Base-by-base conservation (phyloP, 495 filamentous ascomycete species). In the Lasiosphaeria hispida region DNA sequence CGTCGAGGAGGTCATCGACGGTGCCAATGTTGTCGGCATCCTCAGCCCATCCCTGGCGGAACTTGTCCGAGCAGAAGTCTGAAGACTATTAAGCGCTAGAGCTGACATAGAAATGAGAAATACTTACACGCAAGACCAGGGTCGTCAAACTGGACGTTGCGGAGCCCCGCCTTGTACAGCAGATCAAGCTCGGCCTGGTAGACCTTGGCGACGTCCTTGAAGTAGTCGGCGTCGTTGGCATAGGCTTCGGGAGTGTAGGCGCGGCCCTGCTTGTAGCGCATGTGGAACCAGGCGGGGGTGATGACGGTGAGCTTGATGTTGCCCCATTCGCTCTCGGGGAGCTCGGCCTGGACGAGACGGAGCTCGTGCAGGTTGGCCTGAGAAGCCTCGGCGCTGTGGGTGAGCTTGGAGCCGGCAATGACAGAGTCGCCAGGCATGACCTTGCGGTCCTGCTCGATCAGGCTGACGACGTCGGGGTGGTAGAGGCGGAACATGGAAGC, bases 1-100 rank as follows among this genome's bases (percentile, higher is more conserved):
- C 80, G 55, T 89, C 84, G 43, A 92, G 80, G 45, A 89, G 80
- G 48, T 83, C 80, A 30, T 90, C 85, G 43, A 75, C 70, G 0
- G 69, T 67, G 34, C 74, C 74, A 14, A 69, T 69, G 53, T 84
- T 84, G 41, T 87, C 83, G 41, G 82, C 52, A 72, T 85, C 77
- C 72, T 80, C 72, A 63, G 79, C 74, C 81, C 85, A 90, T 11
- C 87, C 87, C 14, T 77, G 70, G 10, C 88, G 79, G 82, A 92
- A 89, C 67, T 87, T 85, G 45, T 88, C 77, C 36, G 85, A 88
- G 73, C 87, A 91, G 75, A 92, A 92, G 65, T 92, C 85, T 87
- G 38, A 18, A 53, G 14, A 18, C 7, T 5, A 7, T 17, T 45
- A 5, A 45, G 43, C 17, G 43, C 13, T 10, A 5, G 43, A 23